Base-by-base conservation (phyloP, 805 yeast species). In the Lipomyces orientalis region DNA sequence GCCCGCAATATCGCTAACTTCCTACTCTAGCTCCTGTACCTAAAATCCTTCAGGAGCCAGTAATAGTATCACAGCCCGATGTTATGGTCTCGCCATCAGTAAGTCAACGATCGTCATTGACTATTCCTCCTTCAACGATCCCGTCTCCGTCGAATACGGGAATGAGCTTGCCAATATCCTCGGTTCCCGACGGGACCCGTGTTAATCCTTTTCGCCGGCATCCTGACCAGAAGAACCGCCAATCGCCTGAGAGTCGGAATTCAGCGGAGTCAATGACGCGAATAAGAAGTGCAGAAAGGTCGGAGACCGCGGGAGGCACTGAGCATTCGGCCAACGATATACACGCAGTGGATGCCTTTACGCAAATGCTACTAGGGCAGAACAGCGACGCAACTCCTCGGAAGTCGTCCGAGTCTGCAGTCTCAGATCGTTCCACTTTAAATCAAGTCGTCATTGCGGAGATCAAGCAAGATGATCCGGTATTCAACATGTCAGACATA, bases 271-370 rank as follows among this genome's bases (percentile, higher is more conserved):
- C 52, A 10, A 43, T 12, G 37, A 37, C 29, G 14, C 29, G 10
- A 16, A 31, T 25, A 10, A 29, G 8, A 10, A 58, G 61, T 29
- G 22, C 54, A 1, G 19, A 19, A 10, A 22, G 2, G 33, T 6
- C 37, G n/a, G 34, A 31, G n/a, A 9, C 29, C 29, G 29, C 29
- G 29, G 9, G 43, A 25, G 56, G 62, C 22, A 31, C 46, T 2
- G 52, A 61, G 6, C 25, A n/a, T 1, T 31, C 57, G 29, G 34
- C 46, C 12, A 31, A 34, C 19, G 71, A 65, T 25, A 54, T 60
- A n/a, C 29, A 51, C 7, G 67, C 70, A 16, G 67, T 71, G 3
- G 71, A 71, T 49, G 71, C 71, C 4, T 71, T 71, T 37, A 71
- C 73, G 25, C 60, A 62, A 29, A 54, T 71, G 65, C 29, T 71